These are phyloP conservation scores for Lactarius indigo DNA, from an alignment of 768 basidiomycete species.

Conservation along the genomic window DNA sequence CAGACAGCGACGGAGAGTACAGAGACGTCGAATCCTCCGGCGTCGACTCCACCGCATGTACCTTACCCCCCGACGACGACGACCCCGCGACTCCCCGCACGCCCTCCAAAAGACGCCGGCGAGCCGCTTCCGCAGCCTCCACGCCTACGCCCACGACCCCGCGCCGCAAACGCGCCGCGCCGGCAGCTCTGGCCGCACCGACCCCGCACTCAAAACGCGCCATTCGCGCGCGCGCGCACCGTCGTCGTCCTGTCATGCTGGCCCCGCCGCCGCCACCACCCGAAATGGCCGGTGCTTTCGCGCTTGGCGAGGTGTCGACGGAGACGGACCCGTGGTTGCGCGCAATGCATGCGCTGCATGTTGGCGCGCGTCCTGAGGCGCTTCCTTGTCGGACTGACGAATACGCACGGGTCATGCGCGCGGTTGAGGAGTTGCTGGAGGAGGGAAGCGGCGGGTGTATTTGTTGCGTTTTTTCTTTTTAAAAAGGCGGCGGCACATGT, in stretches of 20 bases:
- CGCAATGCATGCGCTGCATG: slow-evolving; percentile 89
- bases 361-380: slow-evolving; percentile 85
- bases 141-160: slow-evolving; percentile 22
- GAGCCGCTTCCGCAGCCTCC: slow-evolving; percentile 26
- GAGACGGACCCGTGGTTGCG: slow-evolving; percentile 72
- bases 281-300: slow-evolving; percentile 33
- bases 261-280: slow-evolving; percentile 38
- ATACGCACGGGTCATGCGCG: slow-evolving; percentile 67
- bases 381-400: slow-evolving; percentile 89
- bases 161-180: slow-evolving; percentile 19
- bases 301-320: slow-evolving; percentile 48
- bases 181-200: slow-evolving; percentile 33
- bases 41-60: slow-evolving; percentile 33
- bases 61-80: slow-evolving; percentile 28
- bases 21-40: slow-evolving; percentile 35
- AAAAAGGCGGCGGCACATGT: neutral
- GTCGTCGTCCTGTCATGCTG: slow-evolving; percentile 26
- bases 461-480: slow-evolving; percentile 57
- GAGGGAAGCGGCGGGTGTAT: slow-evolving; percentile 94
- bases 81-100: slow-evolving; percentile 40
- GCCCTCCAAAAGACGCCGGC: slow-evolving; percentile 53
- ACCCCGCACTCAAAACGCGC: slow-evolving; percentile 29
- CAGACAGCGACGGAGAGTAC: slow-evolving; percentile 22
- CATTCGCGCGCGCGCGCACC: slow-evolving; percentile 23
- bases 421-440: slow-evolving; percentile 82